Base-by-base conservation (phyloP, 2,329 filamentous ascomycete species). In the Aspergillus sp. region DNA sequence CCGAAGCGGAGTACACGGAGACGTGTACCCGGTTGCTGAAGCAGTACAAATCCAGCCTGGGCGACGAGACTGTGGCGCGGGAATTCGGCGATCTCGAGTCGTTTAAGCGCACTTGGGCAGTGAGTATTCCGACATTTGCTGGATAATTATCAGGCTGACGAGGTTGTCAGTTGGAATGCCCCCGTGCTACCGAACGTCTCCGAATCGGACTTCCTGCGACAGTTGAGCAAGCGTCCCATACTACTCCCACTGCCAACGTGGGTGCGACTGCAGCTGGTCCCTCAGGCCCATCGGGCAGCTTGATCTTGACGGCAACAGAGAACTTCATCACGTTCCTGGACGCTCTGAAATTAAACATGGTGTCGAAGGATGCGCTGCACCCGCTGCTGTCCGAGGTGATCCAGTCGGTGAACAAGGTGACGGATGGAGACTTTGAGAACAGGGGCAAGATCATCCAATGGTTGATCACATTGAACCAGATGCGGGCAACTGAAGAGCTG, bases 241-340 rank as follows among this genome's bases (percentile, higher is more conserved):
- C 72, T 63, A 16, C 68, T 59, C 7, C 66, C 60, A 22, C 55
- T 58, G 22, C 61, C 54, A 37, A 61, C 66, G 45, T 48, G 47
- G 53, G 44, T 38, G 45, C 51, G 35, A 42, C 48, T 14, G 40
- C 42, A 22, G 36, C 49, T 13, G 43, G 48, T 11, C 38, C 42
- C 47, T 40, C 48, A 28, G 53, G 60, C 30, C 66, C 68, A 27
- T 72, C 72, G n/a, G 72, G 72, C 24, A 71, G 67, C 27, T 63
- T 95, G 22, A 93, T 96, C 37, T 68, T 93, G 26, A 80, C 89
- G 43, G 91, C 91, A 2, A 96, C 89, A 1, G 88, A 98, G 60
- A 93, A 95, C 58, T 98, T 98, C 59, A 98, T 98, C 60, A 98
- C 91, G 0, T 89, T 98, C 54, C 74, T 98, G 32, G 91, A 98